A percentile compares a stretch with the other conserved stretches of the same genome.
phyloP scores from a whole-genome alignment of 345 rosid genomes.

The Garcia nutans region DNA sequence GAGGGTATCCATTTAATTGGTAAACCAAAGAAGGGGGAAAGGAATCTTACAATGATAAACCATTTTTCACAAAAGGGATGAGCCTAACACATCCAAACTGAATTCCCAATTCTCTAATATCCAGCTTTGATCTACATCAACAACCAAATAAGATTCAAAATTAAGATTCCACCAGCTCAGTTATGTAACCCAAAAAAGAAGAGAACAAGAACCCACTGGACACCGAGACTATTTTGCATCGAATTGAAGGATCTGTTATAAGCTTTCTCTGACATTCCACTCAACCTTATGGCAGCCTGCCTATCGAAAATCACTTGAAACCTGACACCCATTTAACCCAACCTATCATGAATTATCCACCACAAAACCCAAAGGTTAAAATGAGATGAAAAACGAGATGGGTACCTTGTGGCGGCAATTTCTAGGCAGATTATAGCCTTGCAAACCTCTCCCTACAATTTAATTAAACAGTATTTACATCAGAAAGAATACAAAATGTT shows the following conservation, averaged over 20 bases:
- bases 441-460: slow-evolving; percentile 78
- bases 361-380: background rate
- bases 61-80: slow-evolving; percentile 68
- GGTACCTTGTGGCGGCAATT: slow-evolving; percentile 74
- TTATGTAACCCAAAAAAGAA: background rate
- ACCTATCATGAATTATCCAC: background rate
- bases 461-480: background rate
- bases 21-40: background rate
- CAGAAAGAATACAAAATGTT: background rate
- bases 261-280: slow-evolving; percentile 93
- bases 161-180: background rate
- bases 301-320: slow-evolving; percentile 70
- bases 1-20: background rate
- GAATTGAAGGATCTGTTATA: slow-evolving; percentile 77
- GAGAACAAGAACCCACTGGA: slow-evolving; percentile 51
- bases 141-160: background rate
- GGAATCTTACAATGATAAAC: slow-evolving; percentile 61
- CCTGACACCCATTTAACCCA: slow-evolving; percentile 29
- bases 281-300: slow-evolving; percentile 61
- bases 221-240: slow-evolving; percentile 68
- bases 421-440: slow-evolving; percentile 90
- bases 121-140: slow-evolving; percentile 57
- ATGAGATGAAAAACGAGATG: background rate
- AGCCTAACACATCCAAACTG: slow-evolving; percentile 90
- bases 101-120: slow-evolving; percentile 72